Percentiles rank a stretch among this genome's conserved stretches.
Conservation (phyloP, 1,139 yeast species). For the Saccharomycopsis hybrid region DNA sequence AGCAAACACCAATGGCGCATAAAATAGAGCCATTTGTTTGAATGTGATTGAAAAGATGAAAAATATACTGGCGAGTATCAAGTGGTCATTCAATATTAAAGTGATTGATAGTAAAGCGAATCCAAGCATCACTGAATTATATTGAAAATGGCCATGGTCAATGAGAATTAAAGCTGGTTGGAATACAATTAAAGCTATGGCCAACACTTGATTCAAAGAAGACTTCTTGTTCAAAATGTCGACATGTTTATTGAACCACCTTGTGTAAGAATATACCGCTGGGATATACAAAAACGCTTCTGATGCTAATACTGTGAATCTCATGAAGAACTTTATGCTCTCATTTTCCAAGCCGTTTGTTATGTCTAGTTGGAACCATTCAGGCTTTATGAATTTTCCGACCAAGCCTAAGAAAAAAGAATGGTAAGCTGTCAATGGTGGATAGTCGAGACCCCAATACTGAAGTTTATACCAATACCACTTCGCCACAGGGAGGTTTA, state of each 20-base stretch:
- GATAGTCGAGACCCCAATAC: constrained; percentile 97
- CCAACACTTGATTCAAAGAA: constrained; percentile 70
- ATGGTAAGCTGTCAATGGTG: constrained; percentile 94
- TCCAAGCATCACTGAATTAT: constrained; percentile 91
- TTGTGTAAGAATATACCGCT: constrained; percentile 62
- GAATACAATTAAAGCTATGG: constrained; percentile 66
- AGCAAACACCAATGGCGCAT: constrained; percentile 82
- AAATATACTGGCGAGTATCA: constrained; percentile 67
- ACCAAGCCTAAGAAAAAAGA: constrained; percentile 73
- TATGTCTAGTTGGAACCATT: constrained; percentile 68
- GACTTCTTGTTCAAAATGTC: constrained; percentile 30
- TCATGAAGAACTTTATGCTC: constrained; percentile 74
- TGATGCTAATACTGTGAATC: constrained; percentile 68
- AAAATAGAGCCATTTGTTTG: constrained; percentile 94
- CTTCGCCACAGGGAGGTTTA: constrained; percentile 57
- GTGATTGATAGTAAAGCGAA: constrained; percentile 62
- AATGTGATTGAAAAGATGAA: constrained; percentile 75
- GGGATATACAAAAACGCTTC: constrained; percentile 76
- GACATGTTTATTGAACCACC: constrained; percentile 53
- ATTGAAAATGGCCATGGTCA: constrained; percentile 98
- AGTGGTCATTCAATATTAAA: constrained; percentile 57
- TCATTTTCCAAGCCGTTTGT: constrained; percentile 72
- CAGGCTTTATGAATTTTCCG: constrained; percentile 54
- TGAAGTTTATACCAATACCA: constrained; percentile 90
- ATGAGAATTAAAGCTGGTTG: constrained; percentile 79